These are phyloP conservation scores for Monosporascus sp. DNA, from an alignment of 2,329 filamentous ascomycete genomes.

Conservation along the genomic window DNA sequence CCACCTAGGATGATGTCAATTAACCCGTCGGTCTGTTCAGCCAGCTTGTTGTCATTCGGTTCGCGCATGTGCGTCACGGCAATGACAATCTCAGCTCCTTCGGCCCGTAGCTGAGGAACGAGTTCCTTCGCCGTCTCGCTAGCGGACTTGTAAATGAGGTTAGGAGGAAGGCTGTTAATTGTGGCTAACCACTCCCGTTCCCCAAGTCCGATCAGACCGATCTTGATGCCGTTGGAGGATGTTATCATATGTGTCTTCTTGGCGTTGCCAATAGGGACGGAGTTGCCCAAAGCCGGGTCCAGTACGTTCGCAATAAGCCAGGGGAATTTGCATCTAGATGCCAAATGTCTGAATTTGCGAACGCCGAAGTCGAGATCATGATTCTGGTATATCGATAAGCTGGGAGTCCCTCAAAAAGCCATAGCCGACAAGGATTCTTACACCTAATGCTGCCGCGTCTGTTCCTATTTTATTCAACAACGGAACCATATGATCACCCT, in stretches of 20 bases:
- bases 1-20: slow-evolving; percentile 85
- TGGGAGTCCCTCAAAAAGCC: slow-evolving; percentile 3
- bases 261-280: slow-evolving; percentile 70
- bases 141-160: slow-evolving; percentile 77
- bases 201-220: slow-evolving; percentile 79
- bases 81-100: slow-evolving; percentile 78
- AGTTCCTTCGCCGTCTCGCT: slow-evolving; percentile 70
- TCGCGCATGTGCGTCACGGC: slow-evolving; percentile 82
- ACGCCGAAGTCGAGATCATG: slow-evolving; percentile 93
- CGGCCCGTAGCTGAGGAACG: slow-evolving; percentile 63
- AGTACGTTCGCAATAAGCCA: slow-evolving; percentile 88
- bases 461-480: slow-evolving; percentile 74
- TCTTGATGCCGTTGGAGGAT: slow-evolving; percentile 75
- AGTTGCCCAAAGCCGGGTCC: slow-evolving; percentile 72
- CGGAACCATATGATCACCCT: slow-evolving; percentile 86
- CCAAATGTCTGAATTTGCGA: slow-evolving; percentile 68
- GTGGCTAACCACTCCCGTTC: slow-evolving; percentile 88
- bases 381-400: slow-evolving; percentile 48
- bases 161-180: slow-evolving; percentile 78
- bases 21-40: slow-evolving; percentile 63
- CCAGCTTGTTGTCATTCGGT: slow-evolving; percentile 84
- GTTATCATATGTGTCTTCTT: slow-evolving; percentile 71
- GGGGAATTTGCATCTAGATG: slow-evolving; percentile 72
- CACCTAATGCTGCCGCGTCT: slow-evolving; percentile 75
- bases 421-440: slow-evolving; percentile 35